Percentiles rank a stretch among this genome's conserved stretches.
Conservation (phyloP, 2,329 filamentous ascomycete genomes). For the Calonectria naviculata region DNA sequence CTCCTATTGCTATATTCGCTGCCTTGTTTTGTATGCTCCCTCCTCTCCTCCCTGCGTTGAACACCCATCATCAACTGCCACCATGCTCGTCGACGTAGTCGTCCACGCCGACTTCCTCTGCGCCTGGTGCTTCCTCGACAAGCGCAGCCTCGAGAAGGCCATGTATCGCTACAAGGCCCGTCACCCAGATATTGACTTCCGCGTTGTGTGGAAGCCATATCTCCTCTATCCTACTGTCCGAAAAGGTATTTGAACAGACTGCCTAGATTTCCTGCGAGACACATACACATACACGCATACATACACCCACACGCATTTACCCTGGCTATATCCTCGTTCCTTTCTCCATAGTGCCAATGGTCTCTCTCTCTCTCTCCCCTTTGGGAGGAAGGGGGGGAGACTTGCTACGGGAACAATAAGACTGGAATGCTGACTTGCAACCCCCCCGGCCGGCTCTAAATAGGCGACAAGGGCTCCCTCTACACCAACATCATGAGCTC, state of each 20-base stretch:
- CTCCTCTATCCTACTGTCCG: slow-evolving; percentile 53
- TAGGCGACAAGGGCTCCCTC: slow-evolving; percentile 49
- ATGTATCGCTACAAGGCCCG: slow-evolving; percentile 52
- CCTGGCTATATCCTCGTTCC: not conserved
- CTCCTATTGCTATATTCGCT: too few species aligned
- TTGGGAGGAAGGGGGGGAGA: too few species aligned
- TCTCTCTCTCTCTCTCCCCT: not conserved
- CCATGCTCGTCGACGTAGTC: slow-evolving; percentile 48
- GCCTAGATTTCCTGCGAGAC: too few species aligned
- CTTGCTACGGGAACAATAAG: too few species aligned
- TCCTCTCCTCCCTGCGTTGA: not conserved
- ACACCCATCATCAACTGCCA: too few species aligned
- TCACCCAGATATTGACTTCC: slow-evolving; percentile 57
- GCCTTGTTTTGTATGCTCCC: too few species aligned
- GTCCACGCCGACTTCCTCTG: slow-evolving; percentile 63
- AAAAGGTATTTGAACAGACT: slow-evolving; percentile 29
- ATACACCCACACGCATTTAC: too few species aligned
- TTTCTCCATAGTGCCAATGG: too few species aligned
- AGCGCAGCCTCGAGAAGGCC: slow-evolving; percentile 57
- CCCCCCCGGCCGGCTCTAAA: not conserved
- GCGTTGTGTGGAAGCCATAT: slow-evolving; percentile 59
- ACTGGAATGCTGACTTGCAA: not conserved
- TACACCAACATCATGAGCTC: slow-evolving; percentile 47
- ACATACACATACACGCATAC: too few species aligned
- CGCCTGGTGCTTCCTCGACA: slow-evolving; percentile 63